These are phyloP conservation scores for Gleditsia sinensis DNA, from an alignment of 306 rosid genomes.

Conservation along the genomic window DNA sequence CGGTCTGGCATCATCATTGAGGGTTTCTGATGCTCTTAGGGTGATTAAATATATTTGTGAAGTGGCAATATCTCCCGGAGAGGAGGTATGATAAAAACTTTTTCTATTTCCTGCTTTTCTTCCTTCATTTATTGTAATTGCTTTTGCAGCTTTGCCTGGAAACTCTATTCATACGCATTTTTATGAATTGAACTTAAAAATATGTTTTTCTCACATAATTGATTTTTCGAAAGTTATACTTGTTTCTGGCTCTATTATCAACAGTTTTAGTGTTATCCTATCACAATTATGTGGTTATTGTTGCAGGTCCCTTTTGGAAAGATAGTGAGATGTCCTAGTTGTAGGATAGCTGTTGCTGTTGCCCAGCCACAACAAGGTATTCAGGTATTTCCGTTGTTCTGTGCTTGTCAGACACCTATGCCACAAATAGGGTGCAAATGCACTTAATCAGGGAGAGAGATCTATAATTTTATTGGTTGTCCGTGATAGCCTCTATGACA, in stretches of 20 bases:
- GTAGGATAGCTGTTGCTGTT: conserved; percentile 82
- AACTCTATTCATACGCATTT: background rate
- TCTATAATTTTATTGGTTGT: background rate
- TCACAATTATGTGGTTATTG: conserved; percentile 13
- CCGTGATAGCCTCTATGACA: background rate
- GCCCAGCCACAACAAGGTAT: conserved; percentile 98
- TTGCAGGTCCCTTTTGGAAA: conserved; percentile 92
- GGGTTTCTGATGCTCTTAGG: conserved; percentile 89
- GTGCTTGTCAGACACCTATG: conserved; percentile 11
- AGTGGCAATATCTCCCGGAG: conserved; percentile 86
- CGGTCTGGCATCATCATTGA: conserved; percentile 66
- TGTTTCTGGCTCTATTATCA: background rate
- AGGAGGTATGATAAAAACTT: conserved; percentile 62
- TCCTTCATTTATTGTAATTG: background rate
- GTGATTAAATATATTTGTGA: conserved; percentile 73
- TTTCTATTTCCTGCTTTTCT: background rate
- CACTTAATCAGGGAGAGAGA: background rate
- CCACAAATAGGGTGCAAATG: background rate
- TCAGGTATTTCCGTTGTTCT: conserved; percentile 58
- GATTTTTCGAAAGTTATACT: conserved; percentile 15
- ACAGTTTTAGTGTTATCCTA: conserved; percentile 11
- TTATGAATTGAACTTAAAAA: conserved; percentile 1
- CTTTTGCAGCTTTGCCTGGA: background rate
- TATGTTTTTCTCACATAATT: background rate
- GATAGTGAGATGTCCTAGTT: conserved; percentile 90